Conservation (phyloP, 2,329 filamentous ascomycete species). For the Colletotrichum tanaceti region DNA sequence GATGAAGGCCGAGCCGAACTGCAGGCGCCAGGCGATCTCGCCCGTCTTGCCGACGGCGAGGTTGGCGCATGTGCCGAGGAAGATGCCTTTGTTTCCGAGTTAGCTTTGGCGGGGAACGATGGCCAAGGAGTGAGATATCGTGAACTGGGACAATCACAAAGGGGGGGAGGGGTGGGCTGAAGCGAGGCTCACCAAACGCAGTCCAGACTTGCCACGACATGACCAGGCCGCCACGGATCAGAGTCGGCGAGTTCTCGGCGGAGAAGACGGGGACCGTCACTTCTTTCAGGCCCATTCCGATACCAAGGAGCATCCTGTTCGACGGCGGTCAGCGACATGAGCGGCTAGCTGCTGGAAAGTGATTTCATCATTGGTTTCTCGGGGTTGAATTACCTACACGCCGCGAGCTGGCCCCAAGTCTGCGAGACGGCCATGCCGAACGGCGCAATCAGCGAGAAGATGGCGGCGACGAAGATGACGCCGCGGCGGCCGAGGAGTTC, state of each 20-base stretch:
- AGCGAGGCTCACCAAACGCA: no score
- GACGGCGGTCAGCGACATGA: neutral
- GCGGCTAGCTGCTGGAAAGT: no score
- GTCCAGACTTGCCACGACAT: conserved; percentile 68
- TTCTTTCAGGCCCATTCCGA: conserved; percentile 69
- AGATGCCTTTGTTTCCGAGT: conserved; percentile 61
- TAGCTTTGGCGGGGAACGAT: neutral
- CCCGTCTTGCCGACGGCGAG: conserved; percentile 70
- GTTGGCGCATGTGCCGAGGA: conserved; percentile 74
- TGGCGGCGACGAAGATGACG: conserved; percentile 71
- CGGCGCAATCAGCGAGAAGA: conserved; percentile 71
- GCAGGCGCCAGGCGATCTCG: conserved; percentile 71
- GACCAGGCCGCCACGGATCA: conserved; percentile 65
- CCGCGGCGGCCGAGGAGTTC: conserved; percentile 68
- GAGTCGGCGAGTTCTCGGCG: conserved; percentile 63
- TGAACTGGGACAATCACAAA: no score
- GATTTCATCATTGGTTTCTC: no score
- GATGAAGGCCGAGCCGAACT: conserved; percentile 73
- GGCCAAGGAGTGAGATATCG: no score
- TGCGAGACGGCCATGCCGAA: conserved; percentile 70
- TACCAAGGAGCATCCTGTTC: conserved; percentile 60
- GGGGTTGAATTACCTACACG: no score
- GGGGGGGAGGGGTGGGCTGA: no score
- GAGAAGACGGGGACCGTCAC: conserved; percentile 65
- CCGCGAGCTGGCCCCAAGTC: conserved; percentile 68